phyloP scores from a whole-genome alignment of 495 filamentous ascomycete species.

The Penicillium nucicola region DNA sequence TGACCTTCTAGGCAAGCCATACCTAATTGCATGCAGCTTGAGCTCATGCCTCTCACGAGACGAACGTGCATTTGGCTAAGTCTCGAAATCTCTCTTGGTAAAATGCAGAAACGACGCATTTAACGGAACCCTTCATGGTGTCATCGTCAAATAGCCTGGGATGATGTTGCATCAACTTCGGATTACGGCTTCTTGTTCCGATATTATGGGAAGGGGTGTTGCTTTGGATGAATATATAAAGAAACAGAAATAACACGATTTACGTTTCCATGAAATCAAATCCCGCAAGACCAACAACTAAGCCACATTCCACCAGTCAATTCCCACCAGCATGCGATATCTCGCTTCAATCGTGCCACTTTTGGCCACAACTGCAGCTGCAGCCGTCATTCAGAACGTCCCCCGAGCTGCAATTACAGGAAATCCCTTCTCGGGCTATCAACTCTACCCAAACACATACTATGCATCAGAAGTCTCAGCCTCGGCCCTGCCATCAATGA shows the following conservation, averaged over 20 bases:
- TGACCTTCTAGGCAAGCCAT: slow-evolving; percentile 2
- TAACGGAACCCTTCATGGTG: not conserved
- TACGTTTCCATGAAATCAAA: not conserved
- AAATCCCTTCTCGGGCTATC: slow-evolving; percentile 53
- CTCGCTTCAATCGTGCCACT: slow-evolving; percentile 7
- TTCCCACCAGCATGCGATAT: slow-evolving; percentile 8
- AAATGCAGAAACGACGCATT: not conserved
- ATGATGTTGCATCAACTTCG: not conserved
- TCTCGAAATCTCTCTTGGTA: not conserved
- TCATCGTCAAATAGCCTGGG: not conserved
- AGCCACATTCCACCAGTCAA: not conserved
- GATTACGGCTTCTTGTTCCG: not conserved
- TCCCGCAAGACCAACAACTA: not conserved
- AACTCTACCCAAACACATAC: slow-evolving; percentile 56
- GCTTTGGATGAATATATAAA: too few species aligned
- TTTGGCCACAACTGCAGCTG: slow-evolving; percentile 7
- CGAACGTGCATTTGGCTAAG: not conserved
- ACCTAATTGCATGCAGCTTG: not conserved
- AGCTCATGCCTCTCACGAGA: not conserved
- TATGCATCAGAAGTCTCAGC: slow-evolving; percentile 54
- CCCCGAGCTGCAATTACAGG: slow-evolving; percentile 33
- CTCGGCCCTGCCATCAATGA: slow-evolving; percentile 50
- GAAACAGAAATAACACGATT: too few species aligned
- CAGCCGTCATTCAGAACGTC: slow-evolving; percentile 11
- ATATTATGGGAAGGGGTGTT: too few species aligned